Evolutionary conservation across 345 rosid species (phyloP).

Genomic region (Citrus inodora): DNA sequence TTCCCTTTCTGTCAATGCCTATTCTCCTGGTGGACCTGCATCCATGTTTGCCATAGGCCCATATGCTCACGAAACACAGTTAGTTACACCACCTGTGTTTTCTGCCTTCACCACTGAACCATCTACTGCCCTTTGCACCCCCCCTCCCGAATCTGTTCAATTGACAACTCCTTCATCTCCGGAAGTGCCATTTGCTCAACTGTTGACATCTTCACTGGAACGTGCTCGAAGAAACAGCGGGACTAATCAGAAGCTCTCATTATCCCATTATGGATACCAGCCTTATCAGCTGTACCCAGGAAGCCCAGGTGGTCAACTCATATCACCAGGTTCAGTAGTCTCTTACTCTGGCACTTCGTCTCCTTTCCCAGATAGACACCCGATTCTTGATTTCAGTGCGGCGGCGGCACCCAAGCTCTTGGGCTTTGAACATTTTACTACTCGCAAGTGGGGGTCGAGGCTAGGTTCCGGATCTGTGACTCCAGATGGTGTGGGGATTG

Average conservation of each 20-base stretch:
- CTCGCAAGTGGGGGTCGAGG: conserved; percentile 86
- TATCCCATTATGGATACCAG: conserved; percentile 69
- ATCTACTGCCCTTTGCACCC: conserved; percentile 90
- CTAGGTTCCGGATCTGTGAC: conserved; percentile 82
- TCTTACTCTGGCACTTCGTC: conserved; percentile 86
- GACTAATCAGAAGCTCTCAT: conserved; percentile 50
- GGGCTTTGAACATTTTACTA: conserved; percentile 62
- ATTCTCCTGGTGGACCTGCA: conserved; percentile 66
- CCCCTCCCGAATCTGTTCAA: conserved; percentile 85
- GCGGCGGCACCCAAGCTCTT: conserved; percentile 67
- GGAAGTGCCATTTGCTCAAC: conserved; percentile 91
- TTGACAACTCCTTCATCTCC: conserved; percentile 90
- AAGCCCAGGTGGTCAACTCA: conserved; percentile 77
- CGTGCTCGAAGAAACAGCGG: conserved; percentile 69
- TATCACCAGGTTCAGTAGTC: conserved; percentile 77
- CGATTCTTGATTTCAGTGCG: conserved; percentile 50
- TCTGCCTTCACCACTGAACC: conserved; percentile 91
- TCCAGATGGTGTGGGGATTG: conserved; percentile 60
- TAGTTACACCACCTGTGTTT: conserved; percentile 92
- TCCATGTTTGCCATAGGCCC: conserved; percentile 81
- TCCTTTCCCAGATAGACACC: conserved; percentile 73
- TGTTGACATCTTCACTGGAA: conserved; percentile 83
- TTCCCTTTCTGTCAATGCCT: conserved; percentile 46
- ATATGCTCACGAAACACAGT: conserved; percentile 91
- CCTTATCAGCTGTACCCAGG: conserved; percentile 61